Conservation (phyloP, 148 eudicot genomes). For the Agrostemma githago region DNA sequence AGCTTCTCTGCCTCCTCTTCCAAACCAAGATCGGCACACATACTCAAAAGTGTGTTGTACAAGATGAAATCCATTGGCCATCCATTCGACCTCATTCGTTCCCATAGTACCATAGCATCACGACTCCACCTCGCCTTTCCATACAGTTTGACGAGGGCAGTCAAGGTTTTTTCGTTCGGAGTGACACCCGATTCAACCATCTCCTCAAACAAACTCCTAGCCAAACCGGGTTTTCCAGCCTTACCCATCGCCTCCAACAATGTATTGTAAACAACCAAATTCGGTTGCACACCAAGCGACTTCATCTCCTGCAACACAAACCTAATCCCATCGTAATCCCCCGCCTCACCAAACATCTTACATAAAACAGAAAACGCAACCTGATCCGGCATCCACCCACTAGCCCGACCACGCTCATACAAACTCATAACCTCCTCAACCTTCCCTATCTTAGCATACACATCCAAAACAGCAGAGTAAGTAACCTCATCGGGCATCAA, state of each 20-base stretch:
- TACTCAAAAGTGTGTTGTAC: constrained; percentile 86
- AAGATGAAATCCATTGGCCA: constrained; percentile 92
- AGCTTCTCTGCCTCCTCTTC: constrained; percentile 81
- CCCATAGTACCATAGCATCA: constrained; percentile 88
- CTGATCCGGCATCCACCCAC: constrained; percentile 88
- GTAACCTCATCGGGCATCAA: constrained; percentile 99
- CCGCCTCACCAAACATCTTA: constrained; percentile 92
- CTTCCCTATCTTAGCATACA: constrained; percentile 81
- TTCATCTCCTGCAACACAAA: constrained; percentile 87
- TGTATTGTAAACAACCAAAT: constrained; percentile 87
- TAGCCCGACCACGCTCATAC: constrained; percentile 86
- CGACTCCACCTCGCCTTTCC: constrained; percentile 91
- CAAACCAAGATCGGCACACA: constrained; percentile 95
- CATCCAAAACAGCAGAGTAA: constrained; percentile 86
- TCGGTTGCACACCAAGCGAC: constrained; percentile 68
- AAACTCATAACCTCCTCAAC: constrained; percentile 91
- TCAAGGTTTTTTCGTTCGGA: constrained; percentile 76
- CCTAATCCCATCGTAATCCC: constrained; percentile 90
- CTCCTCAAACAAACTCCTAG: constrained; percentile 85
- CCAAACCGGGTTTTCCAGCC: constrained; percentile 93
- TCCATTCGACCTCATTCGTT: constrained; percentile 65
- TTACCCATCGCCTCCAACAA: constrained; percentile 91
- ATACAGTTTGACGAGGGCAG: constrained; percentile 74
- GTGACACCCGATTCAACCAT: constrained; percentile 68
- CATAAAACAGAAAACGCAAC: constrained; percentile 80